These are phyloP conservation scores for Effrenium voratum DNA, from an alignment of 73 alveolate species.

Conservation along the genomic window DNA sequence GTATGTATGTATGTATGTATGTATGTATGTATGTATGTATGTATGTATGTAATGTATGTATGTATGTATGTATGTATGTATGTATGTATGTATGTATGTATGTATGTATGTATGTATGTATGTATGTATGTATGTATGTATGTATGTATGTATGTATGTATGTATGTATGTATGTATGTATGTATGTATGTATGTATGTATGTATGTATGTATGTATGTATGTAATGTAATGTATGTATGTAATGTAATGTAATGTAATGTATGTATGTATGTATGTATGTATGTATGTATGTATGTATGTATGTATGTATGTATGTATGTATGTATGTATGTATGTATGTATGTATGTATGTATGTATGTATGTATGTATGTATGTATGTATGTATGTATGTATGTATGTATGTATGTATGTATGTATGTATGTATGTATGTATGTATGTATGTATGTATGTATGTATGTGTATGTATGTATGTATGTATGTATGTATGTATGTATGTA, in stretches of 20 bases:
- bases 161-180: background rate
- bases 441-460: background rate
- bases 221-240: background rate
- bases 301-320: no score
- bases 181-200: background rate
- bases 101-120: background rate
- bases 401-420: background rate
- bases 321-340: background rate
- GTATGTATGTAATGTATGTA: no score
- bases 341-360: background rate
- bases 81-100: background rate
- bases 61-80: background rate
- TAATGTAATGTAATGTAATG: background rate
- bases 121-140: background rate
- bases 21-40: no score
- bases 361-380: no score
- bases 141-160: background rate
- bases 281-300: background rate
- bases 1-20: background rate
- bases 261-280: background rate
- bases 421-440: background rate
- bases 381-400: no score
- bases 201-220: background rate
- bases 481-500: background rate
- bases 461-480: background rate